Evolutionary conservation across 768 basidiomycete species (phyloP).

Genomic region (Cystobasidiopsis lactophilus): DNA sequence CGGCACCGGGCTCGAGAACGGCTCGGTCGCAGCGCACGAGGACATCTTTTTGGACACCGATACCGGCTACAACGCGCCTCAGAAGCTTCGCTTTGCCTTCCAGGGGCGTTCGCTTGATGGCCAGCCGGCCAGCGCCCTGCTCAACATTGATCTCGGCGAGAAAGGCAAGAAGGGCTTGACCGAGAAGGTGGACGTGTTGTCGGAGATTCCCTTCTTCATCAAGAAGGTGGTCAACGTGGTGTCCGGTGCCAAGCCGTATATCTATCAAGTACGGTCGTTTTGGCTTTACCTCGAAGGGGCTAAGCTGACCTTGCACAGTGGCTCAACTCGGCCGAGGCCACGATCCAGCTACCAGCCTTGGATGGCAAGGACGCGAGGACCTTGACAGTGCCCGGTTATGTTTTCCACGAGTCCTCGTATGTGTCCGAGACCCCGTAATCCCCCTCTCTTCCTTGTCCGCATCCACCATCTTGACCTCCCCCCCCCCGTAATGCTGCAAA

Average conservation of each 20-base stretch:
- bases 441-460: background rate
- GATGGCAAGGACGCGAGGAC: constrained; percentile 23
- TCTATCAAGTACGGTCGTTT: constrained; percentile 77
- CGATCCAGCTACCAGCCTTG: constrained; percentile 29
- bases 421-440: background rate
- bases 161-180: constrained; percentile 35
- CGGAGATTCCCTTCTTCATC: constrained; percentile 78
- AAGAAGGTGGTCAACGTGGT: constrained; percentile 79
- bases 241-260: constrained; percentile 74
- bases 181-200: constrained; percentile 84
- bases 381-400: constrained; percentile 35
- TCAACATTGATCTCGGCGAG: constrained; percentile 24
- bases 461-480: background rate
- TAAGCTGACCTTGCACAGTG: constrained; percentile 32
- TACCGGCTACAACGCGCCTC: constrained; percentile 60
- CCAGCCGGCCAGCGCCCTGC: constrained; percentile 22
- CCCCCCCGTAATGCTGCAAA: background rate
- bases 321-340: constrained; percentile 36
- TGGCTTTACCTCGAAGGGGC: background rate
- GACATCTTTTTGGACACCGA: constrained; percentile 37
- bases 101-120: constrained; percentile 38
- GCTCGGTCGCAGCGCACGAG: constrained; percentile 38
- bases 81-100: constrained; percentile 52
- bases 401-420: constrained; percentile 45
- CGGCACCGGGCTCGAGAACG: constrained; percentile 47